Percentiles rank a stretch among this genome's conserved stretches.
phyloP scores from a whole-genome alignment of 306 rosid genomes.

The Dalbergia cochinchinensis region DNA sequence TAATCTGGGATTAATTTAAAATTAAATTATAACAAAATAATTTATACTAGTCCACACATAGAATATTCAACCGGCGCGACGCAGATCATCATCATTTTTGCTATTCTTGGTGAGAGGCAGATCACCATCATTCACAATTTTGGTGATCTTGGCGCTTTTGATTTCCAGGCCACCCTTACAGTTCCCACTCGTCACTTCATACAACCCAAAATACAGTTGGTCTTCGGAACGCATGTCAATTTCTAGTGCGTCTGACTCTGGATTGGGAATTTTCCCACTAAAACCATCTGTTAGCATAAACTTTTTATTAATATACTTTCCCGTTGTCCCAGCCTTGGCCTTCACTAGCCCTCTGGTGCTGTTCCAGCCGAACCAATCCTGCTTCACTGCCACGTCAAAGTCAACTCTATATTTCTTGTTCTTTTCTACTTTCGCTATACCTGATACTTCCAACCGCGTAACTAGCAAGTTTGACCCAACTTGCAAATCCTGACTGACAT shows the following conservation, averaged over 20 bases:
- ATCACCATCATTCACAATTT: neutral
- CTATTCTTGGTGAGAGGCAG: neutral
- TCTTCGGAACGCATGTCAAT: neutral
- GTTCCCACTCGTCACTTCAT: slow-evolving; percentile 89
- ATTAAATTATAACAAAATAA: too few species aligned
- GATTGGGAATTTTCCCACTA: neutral
- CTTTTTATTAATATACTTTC: neutral
- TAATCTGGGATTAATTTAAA: too few species aligned
- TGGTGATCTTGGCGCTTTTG: slow-evolving; percentile 28
- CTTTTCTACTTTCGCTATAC: rapidly evolving
- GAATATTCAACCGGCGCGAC: too few species aligned
- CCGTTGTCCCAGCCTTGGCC: slow-evolving; percentile 72
- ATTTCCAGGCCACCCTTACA: slow-evolving; percentile 89
- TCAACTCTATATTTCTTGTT: neutral
- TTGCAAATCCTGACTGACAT: too few species aligned
- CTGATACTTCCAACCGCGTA: slow-evolving; percentile 81
- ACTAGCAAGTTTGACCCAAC: slow-evolving; percentile 42
- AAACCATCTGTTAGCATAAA: neutral
- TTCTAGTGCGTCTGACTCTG: rapidly evolving
- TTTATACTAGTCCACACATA: too few species aligned
- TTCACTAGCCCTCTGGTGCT: slow-evolving; percentile 58
- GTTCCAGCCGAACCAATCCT: slow-evolving; percentile 72
- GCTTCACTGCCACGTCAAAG: slow-evolving; percentile 44
- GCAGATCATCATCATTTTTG: too few species aligned
- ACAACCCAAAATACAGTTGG: slow-evolving; percentile 72